Percentiles rank a stretch among this genome's conserved stretches.
phyloP scores from a whole-genome alignment of 371 early-diverging fungal genomes.

The Smittium mucronatum region DNA sequence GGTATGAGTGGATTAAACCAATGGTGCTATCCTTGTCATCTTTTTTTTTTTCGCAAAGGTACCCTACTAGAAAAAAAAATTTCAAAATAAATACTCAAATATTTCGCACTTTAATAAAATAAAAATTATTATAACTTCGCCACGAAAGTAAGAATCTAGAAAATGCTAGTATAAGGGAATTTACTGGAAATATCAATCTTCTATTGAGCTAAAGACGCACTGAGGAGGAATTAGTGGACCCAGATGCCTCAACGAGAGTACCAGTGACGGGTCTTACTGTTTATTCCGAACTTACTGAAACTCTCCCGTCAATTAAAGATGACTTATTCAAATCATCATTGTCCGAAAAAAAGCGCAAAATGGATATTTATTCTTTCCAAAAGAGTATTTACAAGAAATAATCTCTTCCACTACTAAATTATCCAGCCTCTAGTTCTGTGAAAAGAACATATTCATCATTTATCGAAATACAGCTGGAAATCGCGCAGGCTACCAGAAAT shows the following conservation, averaged over 20 bases:
- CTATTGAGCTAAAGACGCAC: background rate
- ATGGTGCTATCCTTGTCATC: background rate
- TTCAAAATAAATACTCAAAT: background rate
- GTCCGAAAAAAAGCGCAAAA: background rate
- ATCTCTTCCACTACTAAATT: background rate
- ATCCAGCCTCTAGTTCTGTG: background rate
- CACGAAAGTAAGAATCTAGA: background rate
- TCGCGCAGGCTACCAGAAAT: background rate
- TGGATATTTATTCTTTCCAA: background rate
- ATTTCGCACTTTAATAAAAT: background rate
- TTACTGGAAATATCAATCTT: background rate
- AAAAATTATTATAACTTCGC: background rate
- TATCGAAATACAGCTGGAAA: background rate
- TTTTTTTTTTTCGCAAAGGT: background rate
- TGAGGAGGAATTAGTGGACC: background rate
- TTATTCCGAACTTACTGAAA: background rate
- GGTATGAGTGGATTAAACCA: background rate
- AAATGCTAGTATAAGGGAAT: background rate
- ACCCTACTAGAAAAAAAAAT: background rate
- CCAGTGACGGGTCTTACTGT: background rate
- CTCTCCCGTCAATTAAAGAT: background rate
- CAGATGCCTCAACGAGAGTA: background rate
- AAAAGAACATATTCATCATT: background rate
- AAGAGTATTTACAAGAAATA: background rate
- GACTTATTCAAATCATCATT: background rate